Conservation (phyloP, 352 stramenopile genomes). For the Hyphochytrium catenoides region DNA sequence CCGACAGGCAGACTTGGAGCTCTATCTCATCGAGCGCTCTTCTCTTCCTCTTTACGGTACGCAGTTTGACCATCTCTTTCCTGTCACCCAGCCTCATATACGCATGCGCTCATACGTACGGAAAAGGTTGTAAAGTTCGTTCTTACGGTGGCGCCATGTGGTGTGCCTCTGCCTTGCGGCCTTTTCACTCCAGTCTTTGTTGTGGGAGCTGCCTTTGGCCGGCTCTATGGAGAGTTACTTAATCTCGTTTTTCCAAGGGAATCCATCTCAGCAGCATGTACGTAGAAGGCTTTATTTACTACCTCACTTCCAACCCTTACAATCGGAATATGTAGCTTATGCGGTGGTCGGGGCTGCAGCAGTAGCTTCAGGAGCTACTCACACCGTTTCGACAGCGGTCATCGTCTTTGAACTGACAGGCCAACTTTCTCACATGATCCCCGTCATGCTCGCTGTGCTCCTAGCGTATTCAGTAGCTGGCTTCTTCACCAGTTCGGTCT, state of each 20-base stretch:
- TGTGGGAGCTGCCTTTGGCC: constrained; percentile 37
- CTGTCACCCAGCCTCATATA: too few relatives aligned
- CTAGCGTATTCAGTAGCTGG: constrained; percentile 47
- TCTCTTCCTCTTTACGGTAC: constrained; percentile 27
- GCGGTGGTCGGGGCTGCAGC: constrained; percentile 69
- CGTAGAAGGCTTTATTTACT: too few relatives aligned
- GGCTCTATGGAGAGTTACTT: constrained; percentile 45
- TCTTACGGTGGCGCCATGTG: constrained; percentile 32
- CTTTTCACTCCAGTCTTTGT: constrained; percentile 55
- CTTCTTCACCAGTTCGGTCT: constrained; percentile 48
- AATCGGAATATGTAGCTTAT: too few relatives aligned
- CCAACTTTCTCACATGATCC: constrained; percentile 49
- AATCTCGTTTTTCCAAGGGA: constrained; percentile 44
- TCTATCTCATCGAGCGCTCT: constrained; percentile 19
- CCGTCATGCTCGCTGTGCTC: constrained; percentile 48
- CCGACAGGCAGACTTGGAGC: constrained; percentile 26
- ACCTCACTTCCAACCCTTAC: too few relatives aligned
- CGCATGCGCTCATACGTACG: too few relatives aligned
- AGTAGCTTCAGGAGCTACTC: constrained; percentile 64
- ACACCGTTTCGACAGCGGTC: constrained; percentile 56
- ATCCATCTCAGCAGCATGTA: constrained; percentile 28
- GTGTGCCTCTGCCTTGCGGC: constrained; percentile 38
- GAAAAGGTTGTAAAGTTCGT: constrained; percentile 40
- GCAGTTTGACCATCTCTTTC: too few relatives aligned
- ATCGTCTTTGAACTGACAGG: constrained; percentile 62